Evolutionary conservation across 2,329 filamentous ascomycete species (phyloP), one percentile per base, ranked within the genome.

Genomic region (Lachnellula subtilissima): DNA sequence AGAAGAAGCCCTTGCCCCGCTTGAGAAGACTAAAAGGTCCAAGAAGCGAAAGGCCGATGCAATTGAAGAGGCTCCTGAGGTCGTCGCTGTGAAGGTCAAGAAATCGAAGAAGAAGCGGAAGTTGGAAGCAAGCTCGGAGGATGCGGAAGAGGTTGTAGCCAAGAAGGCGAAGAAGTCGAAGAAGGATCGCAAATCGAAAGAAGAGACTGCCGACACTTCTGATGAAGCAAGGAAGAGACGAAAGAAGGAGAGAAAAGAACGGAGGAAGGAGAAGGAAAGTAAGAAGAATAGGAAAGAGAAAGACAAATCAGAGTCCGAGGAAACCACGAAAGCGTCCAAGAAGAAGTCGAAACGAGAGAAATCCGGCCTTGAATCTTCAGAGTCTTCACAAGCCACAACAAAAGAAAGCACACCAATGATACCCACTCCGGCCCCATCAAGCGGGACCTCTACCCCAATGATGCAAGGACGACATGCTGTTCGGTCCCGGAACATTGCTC

Each of bases 401-500:
- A 62, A 62, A 56, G 56, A 62, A 50, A 64, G 57, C 49, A 64
- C 67, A 50, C 58, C 71, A 32, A 63, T 50, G 50, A 64, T 57
- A 56, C 65, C 60, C 57, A 60, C 42, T 23, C 73, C 70, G 19
- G 72, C 74, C 6, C 70, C 69, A 1, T 72, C 73, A 2, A 76
- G 73, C 22, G 74, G 72, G 23, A 75, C 76, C 48, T 75, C 73
- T 52, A 75, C 73, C 47, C 76, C 76, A 28, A 79, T 78, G 56
- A 75, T 70, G 58, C 73, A 72, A 70, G 74, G 80, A 49, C 82
- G 91, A 61, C 89, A 92, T 70, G 82, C 88, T 53, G 84, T 92
- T 48, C 79, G 93, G 61, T 85, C 89, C 63, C 81, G 90, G 58
- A 90, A 92, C 72, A 96, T 97, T 67, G 87, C 87, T 55, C 89